Percentiles rank a stretch among this genome's conserved stretches.
phyloP scores from a whole-genome alignment of 352 stramenopile species.

The Phytopythium montanum region DNA sequence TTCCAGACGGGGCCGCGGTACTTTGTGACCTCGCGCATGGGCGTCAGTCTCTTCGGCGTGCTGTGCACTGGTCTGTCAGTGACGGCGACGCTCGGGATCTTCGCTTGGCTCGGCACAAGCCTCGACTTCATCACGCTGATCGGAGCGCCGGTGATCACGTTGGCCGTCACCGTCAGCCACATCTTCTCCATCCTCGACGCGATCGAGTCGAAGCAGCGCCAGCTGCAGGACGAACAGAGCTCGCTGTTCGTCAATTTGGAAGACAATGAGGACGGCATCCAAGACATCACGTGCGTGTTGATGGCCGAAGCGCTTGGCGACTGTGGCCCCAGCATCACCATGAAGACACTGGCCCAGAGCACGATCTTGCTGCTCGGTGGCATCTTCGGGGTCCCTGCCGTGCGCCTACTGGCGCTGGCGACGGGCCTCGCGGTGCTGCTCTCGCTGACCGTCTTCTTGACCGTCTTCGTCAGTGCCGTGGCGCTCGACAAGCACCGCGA shows the following conservation, averaged over 20 bases:
- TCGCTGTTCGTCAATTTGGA: slow-evolving; percentile 47
- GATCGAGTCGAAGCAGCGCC: slow-evolving; percentile 41
- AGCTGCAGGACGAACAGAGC: slow-evolving; percentile 37
- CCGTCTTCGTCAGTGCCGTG: slow-evolving; percentile 56
- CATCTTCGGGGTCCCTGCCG: slow-evolving; percentile 62
- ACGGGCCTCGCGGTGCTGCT: slow-evolving; percentile 36
- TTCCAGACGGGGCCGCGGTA: slow-evolving; percentile 43
- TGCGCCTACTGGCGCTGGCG: slow-evolving; percentile 61
- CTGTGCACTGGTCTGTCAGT: slow-evolving; percentile 59
- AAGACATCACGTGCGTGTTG: slow-evolving; percentile 49
- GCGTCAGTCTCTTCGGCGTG: slow-evolving; percentile 59
- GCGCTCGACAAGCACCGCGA: slow-evolving; percentile 70
- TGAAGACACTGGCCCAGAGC: slow-evolving; percentile 43
- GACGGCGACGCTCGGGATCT: slow-evolving; percentile 59
- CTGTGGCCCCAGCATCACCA: slow-evolving; percentile 59
- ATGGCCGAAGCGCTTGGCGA: slow-evolving; percentile 38
- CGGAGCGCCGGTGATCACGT: slow-evolving; percentile 53
- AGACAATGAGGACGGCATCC: slow-evolving; percentile 37
- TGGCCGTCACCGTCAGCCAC: slow-evolving; percentile 70
- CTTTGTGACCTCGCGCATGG: slow-evolving; percentile 64
- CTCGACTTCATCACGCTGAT: slow-evolving; percentile 72
- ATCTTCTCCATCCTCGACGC: slow-evolving; percentile 69
- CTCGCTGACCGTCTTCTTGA: slow-evolving; percentile 65
- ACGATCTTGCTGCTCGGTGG: slow-evolving; percentile 44
- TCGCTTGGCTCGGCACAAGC: slow-evolving; percentile 57